Evolutionary conservation across 129 eudicot species (phyloP).

Genomic region (Flaveria trinervia): DNA sequence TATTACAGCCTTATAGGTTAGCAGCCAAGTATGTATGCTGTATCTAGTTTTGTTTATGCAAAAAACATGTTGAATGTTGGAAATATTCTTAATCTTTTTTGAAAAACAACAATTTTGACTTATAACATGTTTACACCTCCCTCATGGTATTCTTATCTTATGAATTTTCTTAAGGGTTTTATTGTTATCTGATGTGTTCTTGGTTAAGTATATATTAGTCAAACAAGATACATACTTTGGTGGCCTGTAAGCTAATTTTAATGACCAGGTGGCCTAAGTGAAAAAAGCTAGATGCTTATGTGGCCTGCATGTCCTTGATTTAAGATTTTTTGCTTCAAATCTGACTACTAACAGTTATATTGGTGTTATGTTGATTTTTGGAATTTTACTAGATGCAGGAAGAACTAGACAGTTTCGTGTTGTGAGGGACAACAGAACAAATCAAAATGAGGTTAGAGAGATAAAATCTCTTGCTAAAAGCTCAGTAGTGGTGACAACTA

Average conservation of each 20-base stretch:
- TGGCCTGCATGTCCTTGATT: conserved; percentile 2
- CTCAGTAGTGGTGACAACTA: conserved; percentile 32
- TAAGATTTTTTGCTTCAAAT: not conserved
- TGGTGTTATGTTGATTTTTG: conserved; percentile 26
- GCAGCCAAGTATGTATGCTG: not conserved
- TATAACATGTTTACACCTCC: not conserved
- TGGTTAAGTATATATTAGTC: not conserved
- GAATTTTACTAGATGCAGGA: conserved; percentile 52
- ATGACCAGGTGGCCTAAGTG: not conserved
- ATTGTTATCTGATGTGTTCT: not conserved
- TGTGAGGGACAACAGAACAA: conserved; percentile 86
- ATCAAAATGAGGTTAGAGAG: conserved; percentile 45
- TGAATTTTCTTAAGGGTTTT: not conserved
- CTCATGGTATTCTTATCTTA: not conserved
- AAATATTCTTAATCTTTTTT: not conserved
- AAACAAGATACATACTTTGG: not conserved
- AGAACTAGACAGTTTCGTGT: conserved; percentile 74
- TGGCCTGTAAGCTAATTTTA: not conserved
- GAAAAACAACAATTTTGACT: not conserved
- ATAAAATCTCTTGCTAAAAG: conserved; percentile 43
- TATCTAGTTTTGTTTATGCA: not conserved
- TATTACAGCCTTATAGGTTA: not conserved
- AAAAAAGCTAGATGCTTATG: not conserved
- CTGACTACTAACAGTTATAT: not conserved
- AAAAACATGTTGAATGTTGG: not conserved